phyloP scores from a whole-genome alignment of 176 grass and related monocot genomes.

The Luzula sylvatica region DNA sequence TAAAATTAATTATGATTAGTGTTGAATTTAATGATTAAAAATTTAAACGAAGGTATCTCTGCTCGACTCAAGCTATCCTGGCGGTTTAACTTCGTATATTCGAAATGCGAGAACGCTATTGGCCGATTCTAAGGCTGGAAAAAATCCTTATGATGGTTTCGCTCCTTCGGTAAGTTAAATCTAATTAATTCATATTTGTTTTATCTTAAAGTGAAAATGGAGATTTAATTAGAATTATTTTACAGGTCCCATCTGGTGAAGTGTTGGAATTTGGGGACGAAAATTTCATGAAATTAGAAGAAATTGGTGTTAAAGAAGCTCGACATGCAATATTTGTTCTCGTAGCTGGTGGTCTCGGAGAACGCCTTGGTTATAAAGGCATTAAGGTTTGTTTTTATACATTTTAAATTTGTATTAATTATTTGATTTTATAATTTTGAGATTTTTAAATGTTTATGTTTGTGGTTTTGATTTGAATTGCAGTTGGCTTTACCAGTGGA shows the following conservation, averaged over 20 bases:
- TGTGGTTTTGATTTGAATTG: slow-evolving; percentile 5
- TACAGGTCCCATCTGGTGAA: slow-evolving; percentile 85
- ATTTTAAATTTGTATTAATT: background rate
- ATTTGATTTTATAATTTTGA: background rate
- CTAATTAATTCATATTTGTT: background rate
- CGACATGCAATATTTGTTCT: slow-evolving; percentile 81
- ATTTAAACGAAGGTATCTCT: slow-evolving; percentile 36
- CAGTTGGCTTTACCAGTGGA: slow-evolving; percentile 87
- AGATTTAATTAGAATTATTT: background rate
- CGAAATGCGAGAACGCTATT: slow-evolving; percentile 81
- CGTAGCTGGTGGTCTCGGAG: slow-evolving; percentile 94
- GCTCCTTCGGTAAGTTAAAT: slow-evolving; percentile 63
- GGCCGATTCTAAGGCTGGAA: slow-evolving; percentile 77
- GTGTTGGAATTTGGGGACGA: slow-evolving; percentile 70
- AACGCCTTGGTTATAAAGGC: slow-evolving; percentile 94
- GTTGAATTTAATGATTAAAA: slow-evolving; percentile 1
- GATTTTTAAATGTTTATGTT: background rate
- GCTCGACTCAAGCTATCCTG: slow-evolving; percentile 88
- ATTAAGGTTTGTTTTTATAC: slow-evolving; percentile 61
- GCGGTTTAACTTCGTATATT: slow-evolving; percentile 62
- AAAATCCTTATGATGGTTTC: slow-evolving; percentile 92
- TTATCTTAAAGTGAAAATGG: slow-evolving; percentile 6
- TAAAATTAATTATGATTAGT: background rate
- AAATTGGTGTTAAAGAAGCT: slow-evolving; percentile 70
- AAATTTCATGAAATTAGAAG: slow-evolving; percentile 65